Base-by-base conservation (phyloP, 495 filamentous ascomycete species). In the Talaromyces ruber region DNA sequence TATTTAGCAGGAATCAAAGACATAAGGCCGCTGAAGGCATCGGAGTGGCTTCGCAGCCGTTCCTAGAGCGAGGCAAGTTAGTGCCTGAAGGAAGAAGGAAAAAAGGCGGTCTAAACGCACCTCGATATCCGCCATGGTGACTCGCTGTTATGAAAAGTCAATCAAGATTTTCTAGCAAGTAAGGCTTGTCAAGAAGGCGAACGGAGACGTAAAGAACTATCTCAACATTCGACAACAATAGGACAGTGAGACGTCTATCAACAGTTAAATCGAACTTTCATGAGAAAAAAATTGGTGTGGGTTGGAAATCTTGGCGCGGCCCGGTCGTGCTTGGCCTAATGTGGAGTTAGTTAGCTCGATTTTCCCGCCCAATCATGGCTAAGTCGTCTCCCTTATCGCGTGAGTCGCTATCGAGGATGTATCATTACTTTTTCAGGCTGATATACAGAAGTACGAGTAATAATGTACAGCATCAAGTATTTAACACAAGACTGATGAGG, bases 1-100 rank as follows among this genome's bases (percentile, higher is more conserved):
- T 89, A 85, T 72, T 93, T 93, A 22, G 91, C 93, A 28, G 94
- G 94, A 68, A 96, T 97, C 54, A 98, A 79, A 26, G 92, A 93
- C 64, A 98, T 81, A 18, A 98, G 75, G 60, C 93, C 91, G 71
- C 97, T 88, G 70, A 98, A 97, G 63, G 93, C 86, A 73, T 88
- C 82, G 32, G 91, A 86, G 70, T 96, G 90, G 74, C 85, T 88
- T 71, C 85, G 87, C 66, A 98, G 81, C 66, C 92, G 91, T 68
- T 92, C 90, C 94, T 94, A 51, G 25, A 60, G 16, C 22, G 25
- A 52, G 16, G 25, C 39, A 60, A 29, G 25, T 60, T 39, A 60
- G 59, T 26, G 51, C 47, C 61, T 51, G 55, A n/a, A 60, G 58
- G 64, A 67, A 14, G 28, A 18, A 51, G 22, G 28, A 28, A 68